phyloP scores from a whole-genome alignment of 1,284 basidiomycete genomes.

The Xanthoconium separans region DNA sequence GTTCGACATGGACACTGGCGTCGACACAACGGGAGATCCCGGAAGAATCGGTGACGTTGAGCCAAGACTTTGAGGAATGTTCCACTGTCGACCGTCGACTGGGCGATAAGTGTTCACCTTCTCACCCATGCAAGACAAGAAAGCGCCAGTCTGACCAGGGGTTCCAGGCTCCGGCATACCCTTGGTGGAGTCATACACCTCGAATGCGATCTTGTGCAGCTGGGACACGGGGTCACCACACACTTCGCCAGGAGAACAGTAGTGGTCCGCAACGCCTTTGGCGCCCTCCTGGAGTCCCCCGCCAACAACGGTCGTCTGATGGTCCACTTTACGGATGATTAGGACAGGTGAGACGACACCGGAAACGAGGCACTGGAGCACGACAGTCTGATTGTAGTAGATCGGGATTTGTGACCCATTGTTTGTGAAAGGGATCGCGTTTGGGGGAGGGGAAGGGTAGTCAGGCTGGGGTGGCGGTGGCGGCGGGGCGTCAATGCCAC shows the following conservation, averaged over 20 bases:
- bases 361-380: constrained; percentile 91
- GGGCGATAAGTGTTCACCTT: constrained; percentile 86
- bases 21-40: constrained; percentile 65
- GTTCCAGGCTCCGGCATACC: constrained; percentile 68
- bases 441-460: constrained; percentile 86
- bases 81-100: constrained; percentile 78
- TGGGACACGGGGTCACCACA: constrained; percentile 94
- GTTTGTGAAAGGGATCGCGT: constrained; percentile 80
- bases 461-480: constrained; percentile 78
- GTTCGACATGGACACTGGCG: constrained; percentile 55
- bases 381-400: constrained; percentile 95
- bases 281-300: constrained; percentile 81
- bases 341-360: constrained; percentile 91
- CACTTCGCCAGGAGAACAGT: constrained; percentile 79
- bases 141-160: constrained; percentile 73
- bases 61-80: constrained; percentile 41
- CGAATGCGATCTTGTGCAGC: constrained; percentile 92
- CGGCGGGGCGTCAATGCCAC: constrained; percentile 71
- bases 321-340: constrained; percentile 92
- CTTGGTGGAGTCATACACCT: constrained; percentile 75
- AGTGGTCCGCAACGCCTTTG: constrained; percentile 80
- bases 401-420: constrained; percentile 81
- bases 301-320: constrained; percentile 86
- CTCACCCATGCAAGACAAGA: constrained; percentile 85
- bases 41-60: constrained; percentile 64